Conservation (phyloP, 495 filamentous ascomycete genomes). For the Lasiosphaeriaceae sp. region DNA sequence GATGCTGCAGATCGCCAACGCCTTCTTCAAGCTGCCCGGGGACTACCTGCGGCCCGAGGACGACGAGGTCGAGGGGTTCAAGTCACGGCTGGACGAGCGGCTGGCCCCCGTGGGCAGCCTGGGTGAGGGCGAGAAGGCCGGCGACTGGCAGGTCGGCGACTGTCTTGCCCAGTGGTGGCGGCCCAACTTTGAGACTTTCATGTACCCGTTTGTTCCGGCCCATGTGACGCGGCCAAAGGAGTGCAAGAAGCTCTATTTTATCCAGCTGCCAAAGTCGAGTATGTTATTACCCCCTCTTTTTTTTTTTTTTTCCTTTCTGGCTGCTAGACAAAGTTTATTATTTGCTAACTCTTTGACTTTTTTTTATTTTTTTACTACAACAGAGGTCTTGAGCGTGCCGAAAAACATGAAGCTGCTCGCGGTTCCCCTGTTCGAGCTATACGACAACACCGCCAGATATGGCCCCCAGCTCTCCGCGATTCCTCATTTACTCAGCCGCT, state of each 20-base stretch:
- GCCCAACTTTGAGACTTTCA: constrained; percentile 98
- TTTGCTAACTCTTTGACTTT: constrained; percentile 19
- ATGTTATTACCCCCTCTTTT: constrained; percentile 31
- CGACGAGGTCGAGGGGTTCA: constrained; percentile 91
- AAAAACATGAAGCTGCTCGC: constrained; percentile 99
- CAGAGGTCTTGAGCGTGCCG: constrained; percentile 93
- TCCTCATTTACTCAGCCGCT: constrained; percentile 85
- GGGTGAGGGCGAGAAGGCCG: constrained; percentile 80
- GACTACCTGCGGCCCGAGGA: constrained; percentile 91
- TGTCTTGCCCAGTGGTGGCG: constrained; percentile 98
- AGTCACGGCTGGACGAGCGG: constrained; percentile 83
- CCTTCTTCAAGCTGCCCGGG: constrained; percentile 97
- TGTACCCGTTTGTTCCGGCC: constrained; percentile 96
- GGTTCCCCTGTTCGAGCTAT: constrained; percentile 94
- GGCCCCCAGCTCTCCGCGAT: constrained; percentile 95
- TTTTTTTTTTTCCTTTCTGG: neutral
- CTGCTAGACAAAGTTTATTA: neutral
- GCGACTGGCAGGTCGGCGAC: constrained; percentile 91
- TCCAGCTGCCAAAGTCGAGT: constrained; percentile 90
- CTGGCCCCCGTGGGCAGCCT: constrained; percentile 86
- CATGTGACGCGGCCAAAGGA: constrained; percentile 96
- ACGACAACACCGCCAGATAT: constrained; percentile 93
- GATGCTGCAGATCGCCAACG: constrained; percentile 98
- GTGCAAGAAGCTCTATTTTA: constrained; percentile 98
- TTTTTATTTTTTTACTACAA: neutral